phyloP scores from a whole-genome alignment of 2,329 filamentous ascomycete species.

The Diaporthe helianthi region DNA sequence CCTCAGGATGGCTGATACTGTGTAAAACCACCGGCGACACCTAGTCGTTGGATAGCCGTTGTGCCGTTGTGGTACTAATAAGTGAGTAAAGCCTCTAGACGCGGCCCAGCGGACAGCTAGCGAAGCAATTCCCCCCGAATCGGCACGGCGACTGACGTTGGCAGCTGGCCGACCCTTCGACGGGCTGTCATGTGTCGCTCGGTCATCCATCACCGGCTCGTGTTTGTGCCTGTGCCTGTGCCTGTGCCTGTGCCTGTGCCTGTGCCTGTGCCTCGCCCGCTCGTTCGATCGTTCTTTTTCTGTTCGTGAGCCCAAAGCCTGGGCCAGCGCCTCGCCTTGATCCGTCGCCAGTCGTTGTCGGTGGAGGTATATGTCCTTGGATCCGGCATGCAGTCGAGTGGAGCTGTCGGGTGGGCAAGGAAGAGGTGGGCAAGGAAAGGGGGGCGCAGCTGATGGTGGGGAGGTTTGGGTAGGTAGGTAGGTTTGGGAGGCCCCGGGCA shows the following conservation, averaged over 20 bases:
- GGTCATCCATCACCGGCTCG: neutral
- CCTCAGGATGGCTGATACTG: conserved; percentile 1
- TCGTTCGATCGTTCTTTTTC: neutral
- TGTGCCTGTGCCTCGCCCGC: neutral
- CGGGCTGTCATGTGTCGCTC: conserved; percentile 13
- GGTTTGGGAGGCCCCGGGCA: conserved; percentile 2
- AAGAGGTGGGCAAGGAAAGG: conserved; percentile 32
- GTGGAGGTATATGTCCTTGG: conserved; percentile 23
- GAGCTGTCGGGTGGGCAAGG: conserved; percentile 28
- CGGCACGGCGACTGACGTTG: conserved; percentile 21
- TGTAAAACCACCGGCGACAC: conserved; percentile 20
- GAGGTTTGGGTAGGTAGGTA: conserved; percentile 11
- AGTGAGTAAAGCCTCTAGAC: conserved; percentile 16
- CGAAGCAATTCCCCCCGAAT: neutral
- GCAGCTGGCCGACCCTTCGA: neutral
- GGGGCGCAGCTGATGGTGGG: conserved; percentile 32
- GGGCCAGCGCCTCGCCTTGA: conserved; percentile 24
- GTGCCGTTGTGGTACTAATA: conserved; percentile 25
- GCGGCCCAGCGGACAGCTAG: conserved; percentile 16
- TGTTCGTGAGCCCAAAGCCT: conserved; percentile 10
- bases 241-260: neutral
- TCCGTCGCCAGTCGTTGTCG: conserved; percentile 28
- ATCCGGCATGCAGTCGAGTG: conserved; percentile 29
- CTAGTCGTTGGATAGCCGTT: conserved; percentile 16
- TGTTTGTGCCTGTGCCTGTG: neutral